Evolutionary conservation across 345 rosid species (phyloP), one percentile per base, ranked within the genome.

Genomic region (Aquilaria sinensis): DNA sequence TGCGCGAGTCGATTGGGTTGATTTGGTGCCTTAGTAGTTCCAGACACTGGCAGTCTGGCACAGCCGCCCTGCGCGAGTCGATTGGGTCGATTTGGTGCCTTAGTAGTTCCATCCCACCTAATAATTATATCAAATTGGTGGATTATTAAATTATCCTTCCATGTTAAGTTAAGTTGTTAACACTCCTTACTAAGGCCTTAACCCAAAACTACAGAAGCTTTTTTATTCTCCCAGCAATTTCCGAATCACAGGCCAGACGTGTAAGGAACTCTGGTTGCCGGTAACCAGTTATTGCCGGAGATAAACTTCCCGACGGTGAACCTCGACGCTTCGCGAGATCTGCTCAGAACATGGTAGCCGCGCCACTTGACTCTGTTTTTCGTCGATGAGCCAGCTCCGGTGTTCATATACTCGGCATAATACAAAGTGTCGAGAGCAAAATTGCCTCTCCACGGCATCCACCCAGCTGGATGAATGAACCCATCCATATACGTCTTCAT

Each of bases 331-430:
- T 83, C 88, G 2, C 75, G 64, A 5, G 77, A 65, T 43, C 79
- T 75, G 4, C 46, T 52, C 49, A 81, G 76, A 3, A 78, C 85
- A 51, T 69, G 70, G 47, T 69, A 85, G 12, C 91, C 88, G 0
- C 58, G 57, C 92, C 92, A 81, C 9, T 41, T 80, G 34, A 83
- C 82, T 64, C 88, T 74, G n/a, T 68, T 57, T 14, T 62, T 9
- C 0, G 80, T 84, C 13, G 62, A 56, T 2, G 92, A 73, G n/a
- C 80, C 81, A 0, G 83, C 79, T 14, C 92, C 89, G 8, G 67
- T 70, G 58, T 86, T 86, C 64, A 55, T 67, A 67, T 79, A 86
- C 85, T 83, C 92, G 8, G 81, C 89, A 13, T 83, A 81, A 57
- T 73, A 81, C 51, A 83, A 23, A 45, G 92, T 83, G 0, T 31